Evolutionary conservation across 2,329 filamentous ascomycete genomes (phyloP).

Genomic region (Fusarium sororula): DNA sequence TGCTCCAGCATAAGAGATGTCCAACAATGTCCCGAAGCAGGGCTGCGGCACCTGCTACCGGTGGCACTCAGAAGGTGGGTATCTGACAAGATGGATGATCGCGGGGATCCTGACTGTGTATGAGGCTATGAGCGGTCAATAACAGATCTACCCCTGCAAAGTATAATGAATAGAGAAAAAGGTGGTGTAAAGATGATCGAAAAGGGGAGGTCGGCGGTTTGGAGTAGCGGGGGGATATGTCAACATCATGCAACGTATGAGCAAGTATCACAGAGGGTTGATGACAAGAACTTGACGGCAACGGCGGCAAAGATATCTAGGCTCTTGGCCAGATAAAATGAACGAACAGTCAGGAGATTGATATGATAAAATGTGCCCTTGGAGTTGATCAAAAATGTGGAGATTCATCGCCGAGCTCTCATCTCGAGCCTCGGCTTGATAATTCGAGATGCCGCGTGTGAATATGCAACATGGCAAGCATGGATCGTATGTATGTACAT

Average conservation of each 20-base stretch:
- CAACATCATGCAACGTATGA: constrained; percentile 31
- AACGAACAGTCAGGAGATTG: constrained; percentile 10
- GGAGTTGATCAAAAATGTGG: constrained; percentile 12
- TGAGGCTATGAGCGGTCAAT: constrained; percentile 23
- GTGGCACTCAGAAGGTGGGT: constrained; percentile 24
- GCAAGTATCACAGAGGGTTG: constrained; percentile 15
- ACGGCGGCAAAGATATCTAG: constrained; percentile 10
- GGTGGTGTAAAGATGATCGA: constrained; percentile 34
- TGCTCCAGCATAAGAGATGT: constrained; percentile 21
- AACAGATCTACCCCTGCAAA: constrained; percentile 31
- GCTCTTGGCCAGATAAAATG: constrained; percentile 5
- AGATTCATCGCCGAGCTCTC: constrained; percentile 9
- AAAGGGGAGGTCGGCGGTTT: constrained; percentile 15
- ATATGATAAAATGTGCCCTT: constrained; percentile 3
- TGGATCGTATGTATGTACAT: neutral
- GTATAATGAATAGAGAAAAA: constrained; percentile 14
- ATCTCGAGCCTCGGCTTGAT: constrained; percentile 33
- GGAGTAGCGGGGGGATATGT: constrained; percentile 23
- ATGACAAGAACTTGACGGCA: neutral
- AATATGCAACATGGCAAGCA: constrained; percentile 13
- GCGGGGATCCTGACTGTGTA: constrained; percentile 32
- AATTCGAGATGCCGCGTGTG: constrained; percentile 23
- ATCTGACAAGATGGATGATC: constrained; percentile 24
- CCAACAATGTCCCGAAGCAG: constrained; percentile 23
- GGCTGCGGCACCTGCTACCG: constrained; percentile 38